These are phyloP conservation scores for Penicillium concentricum DNA, from an alignment of 2,329 filamentous ascomycete genomes.

Conservation along the genomic window DNA sequence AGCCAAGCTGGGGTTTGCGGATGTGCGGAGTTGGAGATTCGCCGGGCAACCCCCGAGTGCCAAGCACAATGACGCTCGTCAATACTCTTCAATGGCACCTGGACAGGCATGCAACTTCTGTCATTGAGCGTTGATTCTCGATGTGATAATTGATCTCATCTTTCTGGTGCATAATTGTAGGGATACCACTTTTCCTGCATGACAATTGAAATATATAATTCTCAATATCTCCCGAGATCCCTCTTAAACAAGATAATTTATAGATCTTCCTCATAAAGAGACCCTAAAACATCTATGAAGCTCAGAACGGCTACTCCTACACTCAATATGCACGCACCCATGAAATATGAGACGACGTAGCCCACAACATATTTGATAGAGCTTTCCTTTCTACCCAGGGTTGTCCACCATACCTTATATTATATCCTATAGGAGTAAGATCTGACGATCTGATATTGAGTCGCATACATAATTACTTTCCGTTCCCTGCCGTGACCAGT, in stretches of 20 bases:
- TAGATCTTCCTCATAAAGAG: not conserved
- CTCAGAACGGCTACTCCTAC: not conserved
- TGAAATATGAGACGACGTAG: too few relatives aligned
- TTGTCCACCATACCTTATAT: not conserved
- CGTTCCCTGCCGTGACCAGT: not conserved
- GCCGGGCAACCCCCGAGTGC: slow-evolving; percentile 1
- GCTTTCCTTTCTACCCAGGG: not conserved
- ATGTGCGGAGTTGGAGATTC: slow-evolving; percentile 1
- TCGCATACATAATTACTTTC: not conserved
- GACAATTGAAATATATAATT: not conserved
- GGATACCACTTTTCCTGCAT: not conserved
- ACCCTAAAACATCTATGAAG: not conserved
- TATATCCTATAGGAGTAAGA: not conserved
- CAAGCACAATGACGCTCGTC: not conserved
- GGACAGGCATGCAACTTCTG: not conserved
- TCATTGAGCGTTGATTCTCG: not conserved
- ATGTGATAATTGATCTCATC: not conserved
- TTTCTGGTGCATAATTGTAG: not conserved
- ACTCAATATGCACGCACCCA: accelerated
- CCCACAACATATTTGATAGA: too few relatives aligned
- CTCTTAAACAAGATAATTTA: not conserved
- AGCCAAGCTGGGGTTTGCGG: not conserved
- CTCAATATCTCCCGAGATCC: not conserved
- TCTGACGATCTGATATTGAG: not conserved
- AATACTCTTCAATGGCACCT: not conserved